phyloP scores from a whole-genome alignment of 2,329 filamentous ascomycete genomes.

The Penicillium sp. region DNA sequence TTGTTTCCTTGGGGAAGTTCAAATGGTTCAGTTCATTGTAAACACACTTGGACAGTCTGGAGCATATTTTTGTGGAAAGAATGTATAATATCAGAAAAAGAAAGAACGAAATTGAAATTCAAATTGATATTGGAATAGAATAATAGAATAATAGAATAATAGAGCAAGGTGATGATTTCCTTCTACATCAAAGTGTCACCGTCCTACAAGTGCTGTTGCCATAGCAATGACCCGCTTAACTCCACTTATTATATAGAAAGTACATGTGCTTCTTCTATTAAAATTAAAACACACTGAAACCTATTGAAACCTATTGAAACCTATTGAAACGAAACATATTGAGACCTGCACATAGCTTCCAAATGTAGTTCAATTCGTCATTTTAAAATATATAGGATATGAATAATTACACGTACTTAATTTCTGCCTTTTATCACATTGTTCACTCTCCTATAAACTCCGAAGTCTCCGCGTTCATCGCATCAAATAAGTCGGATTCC shows the following conservation, averaged over 20 bases:
- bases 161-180: neutral
- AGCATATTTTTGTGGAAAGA: slow-evolving; percentile 4
- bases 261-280: neutral
- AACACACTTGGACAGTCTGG: neutral
- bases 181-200: neutral
- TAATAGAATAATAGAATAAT: neutral
- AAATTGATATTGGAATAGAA: neutral
- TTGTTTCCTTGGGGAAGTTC: slow-evolving; percentile 10
- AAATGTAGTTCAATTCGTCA: neutral
- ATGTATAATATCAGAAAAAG: slow-evolving; percentile 1
- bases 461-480: slow-evolving; percentile 29
- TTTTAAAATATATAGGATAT: neutral
- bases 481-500: slow-evolving; percentile 29
- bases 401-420: neutral
- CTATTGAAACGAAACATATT: neutral
- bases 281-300: no score
- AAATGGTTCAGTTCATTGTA: slow-evolving; percentile 7
- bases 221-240: neutral
- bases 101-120: neutral
- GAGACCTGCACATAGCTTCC: neutral
- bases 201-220: neutral
- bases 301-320: neutral
- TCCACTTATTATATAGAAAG: neutral
- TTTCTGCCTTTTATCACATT: neutral
- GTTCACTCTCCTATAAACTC: slow-evolving; percentile 19